Base-by-base conservation (phyloP, 495 filamentous ascomycete genomes). In the Trichoderma orchidacearum region DNA sequence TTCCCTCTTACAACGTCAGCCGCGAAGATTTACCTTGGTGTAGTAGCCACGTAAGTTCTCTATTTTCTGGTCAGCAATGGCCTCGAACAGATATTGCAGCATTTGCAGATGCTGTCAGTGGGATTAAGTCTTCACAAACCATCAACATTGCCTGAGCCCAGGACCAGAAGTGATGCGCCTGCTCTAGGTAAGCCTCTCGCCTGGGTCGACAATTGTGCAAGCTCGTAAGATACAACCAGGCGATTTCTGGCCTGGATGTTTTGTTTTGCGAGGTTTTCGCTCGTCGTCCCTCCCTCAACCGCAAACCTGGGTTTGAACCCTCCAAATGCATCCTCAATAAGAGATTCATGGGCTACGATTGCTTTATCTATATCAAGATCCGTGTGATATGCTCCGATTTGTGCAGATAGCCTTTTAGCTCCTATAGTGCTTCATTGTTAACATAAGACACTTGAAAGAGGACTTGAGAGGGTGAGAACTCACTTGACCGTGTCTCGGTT, bases 161-260 rank as follows among this genome's bases (percentile, higher is more conserved):
- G 65, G 0, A 75, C 65, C 17, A 75, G 64, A 2, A 75, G 56
- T 17, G 59, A 62, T 0, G 70, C 71, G 5, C 71, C 72, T 2
- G 25, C 53, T 6, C 73, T 66, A 18, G 73, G 72, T 17, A 84
- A 54, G 31, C 59, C 4, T 25, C 79, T 70, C 5, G 84, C 75
- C 12, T 75, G 80, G 0, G 84, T 81, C 1, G 89, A 68, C 29
- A 88, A 63, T 52, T 85, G 83, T 0, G 83, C 85, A 68, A 89
- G 89, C 8, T 82, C 64, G 65, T 95, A 95, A 1, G 86, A 78
- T 0, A 83, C 74, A 2, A 95, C 88, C 90, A 96, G 95, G 54
- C 91, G 72, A 8, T 77, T 66, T 2, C 90, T 73, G 2, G 89
- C 89, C 64, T 95, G 90, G 18, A 95, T 81, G 62, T 90, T 91